Evolutionary conservation across 345 rosid genomes (phyloP).

Genomic region (Isatis tinctoria): DNA sequence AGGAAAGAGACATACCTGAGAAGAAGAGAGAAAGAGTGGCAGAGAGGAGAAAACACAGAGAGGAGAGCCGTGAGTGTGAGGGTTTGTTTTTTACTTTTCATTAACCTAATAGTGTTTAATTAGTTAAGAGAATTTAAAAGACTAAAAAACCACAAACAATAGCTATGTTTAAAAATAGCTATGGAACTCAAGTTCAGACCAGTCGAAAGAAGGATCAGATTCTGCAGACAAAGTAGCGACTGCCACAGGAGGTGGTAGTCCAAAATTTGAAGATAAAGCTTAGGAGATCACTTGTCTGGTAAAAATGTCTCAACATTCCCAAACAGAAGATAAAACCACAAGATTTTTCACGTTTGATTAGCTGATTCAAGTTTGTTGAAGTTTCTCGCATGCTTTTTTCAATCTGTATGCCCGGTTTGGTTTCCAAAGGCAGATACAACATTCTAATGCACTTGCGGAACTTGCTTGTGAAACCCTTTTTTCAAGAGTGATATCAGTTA

Average conservation of each 20-base stretch:
- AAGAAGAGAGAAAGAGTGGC: too few species aligned
- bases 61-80: too few species aligned
- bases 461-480: too few species aligned
- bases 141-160: too few species aligned
- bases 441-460: too few species aligned
- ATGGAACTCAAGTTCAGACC: slow-evolving; percentile 38
- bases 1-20: too few species aligned
- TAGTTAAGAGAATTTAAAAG: too few species aligned
- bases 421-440: background rate
- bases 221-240: slow-evolving; percentile 43
- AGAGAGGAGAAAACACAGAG: too few species aligned
- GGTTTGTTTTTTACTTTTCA: too few species aligned
- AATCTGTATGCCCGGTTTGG: background rate
- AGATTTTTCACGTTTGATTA: background rate
- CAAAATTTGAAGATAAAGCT: slow-evolving; percentile 40
- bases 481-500: too few species aligned
- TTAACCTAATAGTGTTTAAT: too few species aligned
- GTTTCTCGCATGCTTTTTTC: background rate
- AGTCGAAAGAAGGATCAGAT: slow-evolving; percentile 34
- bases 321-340: background rate
- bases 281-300: slow-evolving; percentile 51
- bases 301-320: background rate
- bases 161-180: too few species aligned
- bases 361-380: background rate
- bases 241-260: slow-evolving; percentile 57